Evolutionary conservation across 768 basidiomycete genomes (phyloP).

Genomic region (Boletus edulis): DNA sequence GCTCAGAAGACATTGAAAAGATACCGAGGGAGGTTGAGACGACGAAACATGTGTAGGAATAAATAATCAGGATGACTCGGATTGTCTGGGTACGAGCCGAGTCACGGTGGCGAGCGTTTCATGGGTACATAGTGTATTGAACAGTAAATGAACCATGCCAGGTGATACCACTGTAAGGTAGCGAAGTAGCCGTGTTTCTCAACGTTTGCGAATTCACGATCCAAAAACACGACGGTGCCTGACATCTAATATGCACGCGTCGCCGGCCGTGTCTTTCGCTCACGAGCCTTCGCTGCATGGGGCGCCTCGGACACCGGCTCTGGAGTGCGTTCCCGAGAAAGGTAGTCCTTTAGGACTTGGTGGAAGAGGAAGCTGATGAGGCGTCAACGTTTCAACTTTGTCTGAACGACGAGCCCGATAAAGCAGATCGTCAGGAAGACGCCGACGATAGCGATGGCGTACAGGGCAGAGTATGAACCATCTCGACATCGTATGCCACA

Average conservation of each 20-base stretch:
- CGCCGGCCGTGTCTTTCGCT: no score
- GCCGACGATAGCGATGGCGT: not conserved
- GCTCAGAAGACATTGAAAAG: not conserved
- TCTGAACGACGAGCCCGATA: not conserved
- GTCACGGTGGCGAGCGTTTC: no score
- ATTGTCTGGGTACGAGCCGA: no score
- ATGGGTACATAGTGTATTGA: no score
- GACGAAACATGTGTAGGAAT: not conserved
- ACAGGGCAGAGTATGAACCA: slow-evolving; percentile 1
- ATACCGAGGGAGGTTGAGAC: not conserved
- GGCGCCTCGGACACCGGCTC: not conserved
- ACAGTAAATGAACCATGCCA: no score
- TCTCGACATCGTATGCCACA: not conserved
- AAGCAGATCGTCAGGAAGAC: slow-evolving; percentile 1
- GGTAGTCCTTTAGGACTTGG: slow-evolving; percentile 31
- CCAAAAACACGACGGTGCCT: no score
- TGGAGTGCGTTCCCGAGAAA: slow-evolving; percentile 25
- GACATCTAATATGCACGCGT: no score
- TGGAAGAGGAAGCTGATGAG: slow-evolving; percentile 22
- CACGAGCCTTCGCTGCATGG: no score
- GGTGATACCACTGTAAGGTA: no score
- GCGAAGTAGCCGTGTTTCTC: no score
- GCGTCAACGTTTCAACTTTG: not conserved
- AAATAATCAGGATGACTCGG: no score
- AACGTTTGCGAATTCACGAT: no score